phyloP scores from a whole-genome alignment of 805 yeast genomes.

The Wickerhamomyces kurtzmanii region DNA sequence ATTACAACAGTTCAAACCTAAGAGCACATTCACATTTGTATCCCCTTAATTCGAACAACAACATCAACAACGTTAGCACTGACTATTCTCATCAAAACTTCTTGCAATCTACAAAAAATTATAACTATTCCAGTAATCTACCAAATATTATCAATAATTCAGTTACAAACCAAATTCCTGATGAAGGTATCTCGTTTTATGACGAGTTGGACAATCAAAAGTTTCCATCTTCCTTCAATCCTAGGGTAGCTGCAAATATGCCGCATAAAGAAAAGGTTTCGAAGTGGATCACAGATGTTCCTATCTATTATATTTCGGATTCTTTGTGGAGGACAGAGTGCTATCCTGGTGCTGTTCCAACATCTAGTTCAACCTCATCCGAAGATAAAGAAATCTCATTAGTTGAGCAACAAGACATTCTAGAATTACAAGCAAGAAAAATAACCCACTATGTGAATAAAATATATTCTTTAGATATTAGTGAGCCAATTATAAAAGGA shows the following conservation, averaged over 20 bases:
- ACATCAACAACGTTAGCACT: no score
- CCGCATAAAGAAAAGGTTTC: constrained; percentile 54
- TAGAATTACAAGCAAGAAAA: constrained; percentile 43
- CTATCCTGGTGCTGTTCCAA: constrained; percentile 35
- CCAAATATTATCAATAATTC: no score
- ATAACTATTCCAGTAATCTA: no score
- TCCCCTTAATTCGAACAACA: no score
- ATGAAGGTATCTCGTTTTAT: no score
- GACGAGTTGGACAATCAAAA: no score
- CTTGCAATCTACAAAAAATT: no score
- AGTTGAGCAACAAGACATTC: constrained; percentile 32
- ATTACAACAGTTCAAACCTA: no score
- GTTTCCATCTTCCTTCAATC: constrained; percentile 46
- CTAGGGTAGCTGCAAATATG: constrained; percentile 56
- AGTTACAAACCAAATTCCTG: no score
- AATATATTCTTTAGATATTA: constrained; percentile 21
- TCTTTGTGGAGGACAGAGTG: constrained; percentile 31
- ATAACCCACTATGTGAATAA: constrained; percentile 35
- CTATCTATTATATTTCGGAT: constrained; percentile 24
- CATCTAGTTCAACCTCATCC: constrained; percentile 3
- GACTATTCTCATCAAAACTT: no score
- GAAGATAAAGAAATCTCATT: constrained; percentile 14
- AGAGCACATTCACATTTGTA: no score
- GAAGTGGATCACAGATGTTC: constrained; percentile 53
- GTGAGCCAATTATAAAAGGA: constrained; percentile 4